phyloP scores from a whole-genome alignment of 1,139 yeast genomes.

The Lodderomyces oxycetoniae region DNA sequence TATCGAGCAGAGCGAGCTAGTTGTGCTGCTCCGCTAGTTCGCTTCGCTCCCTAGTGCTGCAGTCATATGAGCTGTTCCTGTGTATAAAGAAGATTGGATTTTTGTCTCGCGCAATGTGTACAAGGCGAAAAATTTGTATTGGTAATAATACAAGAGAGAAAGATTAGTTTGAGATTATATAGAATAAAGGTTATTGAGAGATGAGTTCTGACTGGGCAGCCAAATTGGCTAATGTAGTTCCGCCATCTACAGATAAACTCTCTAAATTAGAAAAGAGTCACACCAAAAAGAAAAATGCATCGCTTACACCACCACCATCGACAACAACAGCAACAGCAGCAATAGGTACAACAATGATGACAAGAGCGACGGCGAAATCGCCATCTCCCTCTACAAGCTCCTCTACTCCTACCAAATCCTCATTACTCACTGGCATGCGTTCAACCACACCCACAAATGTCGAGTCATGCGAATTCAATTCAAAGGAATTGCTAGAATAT shows the following conservation, averaged over 20 bases:
- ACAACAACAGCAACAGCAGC: conserved; percentile 5
- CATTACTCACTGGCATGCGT: conserved; percentile 3
- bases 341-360: not conserved
- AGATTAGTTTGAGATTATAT: too few species aligned
- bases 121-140: too few species aligned
- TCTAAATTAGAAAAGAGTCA: conserved; percentile 5
- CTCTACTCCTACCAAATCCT: not conserved
- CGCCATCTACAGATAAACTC: conserved; percentile 4
- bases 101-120: too few species aligned
- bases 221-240: conserved; percentile 13
- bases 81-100: too few species aligned
- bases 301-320: conserved; percentile 4
- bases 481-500: conserved; percentile 17
- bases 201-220: conserved; percentile 19
- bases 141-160: too few species aligned
- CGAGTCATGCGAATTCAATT: conserved; percentile 13
- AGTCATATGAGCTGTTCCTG: too few species aligned
- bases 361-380: conserved; percentile 3
- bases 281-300: conserved; percentile 2
- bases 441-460: not conserved
- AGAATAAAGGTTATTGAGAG: too few species aligned
- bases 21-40: too few species aligned
- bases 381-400: conserved; percentile 2
- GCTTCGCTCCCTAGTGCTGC: too few species aligned
- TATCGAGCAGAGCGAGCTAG: too few species aligned